Base-by-base conservation (phyloP, 768 basidiomycete genomes). In the Lentinula aciculospora region DNA sequence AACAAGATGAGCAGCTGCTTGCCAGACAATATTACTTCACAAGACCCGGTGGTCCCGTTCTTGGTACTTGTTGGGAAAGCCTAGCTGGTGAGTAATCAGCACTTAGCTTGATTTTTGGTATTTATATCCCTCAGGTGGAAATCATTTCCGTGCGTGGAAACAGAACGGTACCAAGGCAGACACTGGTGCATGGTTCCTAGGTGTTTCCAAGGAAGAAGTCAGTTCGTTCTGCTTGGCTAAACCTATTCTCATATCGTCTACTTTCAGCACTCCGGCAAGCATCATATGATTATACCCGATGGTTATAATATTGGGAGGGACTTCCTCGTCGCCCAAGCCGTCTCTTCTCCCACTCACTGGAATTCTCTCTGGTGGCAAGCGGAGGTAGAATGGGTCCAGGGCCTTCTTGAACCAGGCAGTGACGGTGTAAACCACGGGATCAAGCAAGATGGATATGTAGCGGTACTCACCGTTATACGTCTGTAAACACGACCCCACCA, bases 61-160 rank as follows among this genome's bases (percentile, higher is more conserved):
- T 83, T 79, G 92, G 92, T 27, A 90, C 90, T 0, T 94, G 92
- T 69, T 92, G 92, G 88, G 92, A 94, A 76, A 90, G 84, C 64
- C 69, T 94, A 23, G 78, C 84, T 62, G 86, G 86, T 78, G 50
- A 54, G 69, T 60, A 29, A 21, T 28, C 19, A 17, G 3, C 7
- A 31, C 19, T 37, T 2, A 9, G 21, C 45, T 25, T 9, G 4
- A 7, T 21, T n/a, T 36, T 7, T 53, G 17, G 28, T 44, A 3
- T 54, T 21, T 56, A 45, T 59, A 15, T 21, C 31, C 36, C 12
- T 31, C 50, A 79, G 91, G 91, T n/a, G 92, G 92, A 2, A 86
- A 94, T 58, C 93, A 94, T 66, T 94, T 90, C 65, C 81, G 92
- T 49, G 90, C 90, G 7, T 94, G 92, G 92, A 85, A 83, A 65